Evolutionary conservation across 805 yeast genomes (phyloP).

Genomic region (Cyberlindnera maritima): DNA sequence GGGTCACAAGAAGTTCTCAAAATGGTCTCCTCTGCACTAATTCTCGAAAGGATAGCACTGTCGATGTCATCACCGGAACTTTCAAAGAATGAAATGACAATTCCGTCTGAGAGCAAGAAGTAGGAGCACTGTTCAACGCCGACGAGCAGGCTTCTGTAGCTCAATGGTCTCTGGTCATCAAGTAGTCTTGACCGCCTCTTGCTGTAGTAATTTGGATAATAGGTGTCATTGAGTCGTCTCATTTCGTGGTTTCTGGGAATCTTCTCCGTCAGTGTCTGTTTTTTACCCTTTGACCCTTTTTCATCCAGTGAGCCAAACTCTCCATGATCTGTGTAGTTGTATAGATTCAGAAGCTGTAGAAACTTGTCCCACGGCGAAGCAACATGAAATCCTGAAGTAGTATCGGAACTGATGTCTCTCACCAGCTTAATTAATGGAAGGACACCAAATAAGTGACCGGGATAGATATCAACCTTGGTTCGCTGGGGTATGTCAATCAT

Average conservation of each 20-base stretch:
- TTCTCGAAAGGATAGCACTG: conserved; percentile 47
- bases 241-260: conserved; percentile 26
- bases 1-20: conserved; percentile 51
- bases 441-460: conserved; percentile 50
- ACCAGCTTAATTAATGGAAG: conserved; percentile 50
- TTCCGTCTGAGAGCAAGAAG: conserved; percentile 41
- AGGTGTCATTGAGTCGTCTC: conserved; percentile 34
- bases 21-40: conserved; percentile 44
- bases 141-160: conserved; percentile 40
- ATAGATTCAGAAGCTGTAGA: conserved; percentile 11
- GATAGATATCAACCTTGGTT: conserved; percentile 54
- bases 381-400: neutral
- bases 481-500: conserved; percentile 63
- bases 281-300: neutral
- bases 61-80: conserved; percentile 52
- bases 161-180: conserved; percentile 44
- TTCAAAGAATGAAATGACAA: conserved; percentile 56
- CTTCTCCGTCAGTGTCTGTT: conserved; percentile 15
- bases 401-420: conserved; percentile 12
- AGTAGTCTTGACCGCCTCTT: conserved; percentile 26
- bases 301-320: neutral
- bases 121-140: conserved; percentile 57
- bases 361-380: conserved; percentile 10
- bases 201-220: conserved; percentile 20
- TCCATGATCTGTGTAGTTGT: conserved; percentile 7